A percentile compares a stretch with the other conserved stretches of the same genome.
Evolutionary conservation across 2,329 filamentous ascomycete species (phyloP).

Genomic region (Biscogniauxia mediterranea): DNA sequence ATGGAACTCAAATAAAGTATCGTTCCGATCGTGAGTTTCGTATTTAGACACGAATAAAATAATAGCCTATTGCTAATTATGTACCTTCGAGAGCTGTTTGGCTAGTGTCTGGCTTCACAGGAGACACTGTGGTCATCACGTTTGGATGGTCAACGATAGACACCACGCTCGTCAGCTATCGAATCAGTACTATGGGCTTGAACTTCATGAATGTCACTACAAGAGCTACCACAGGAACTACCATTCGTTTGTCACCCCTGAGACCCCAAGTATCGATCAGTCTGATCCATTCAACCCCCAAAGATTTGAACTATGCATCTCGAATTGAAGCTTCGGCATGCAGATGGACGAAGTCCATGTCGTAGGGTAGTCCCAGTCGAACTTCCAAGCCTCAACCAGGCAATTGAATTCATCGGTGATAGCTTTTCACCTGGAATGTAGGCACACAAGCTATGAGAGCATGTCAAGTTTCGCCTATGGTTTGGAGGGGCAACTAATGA

Average conservation of each 20-base stretch:
- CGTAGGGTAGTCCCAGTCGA: slow-evolving; percentile 44
- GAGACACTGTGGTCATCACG: slow-evolving; percentile 49
- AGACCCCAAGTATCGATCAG: slow-evolving; percentile 44
- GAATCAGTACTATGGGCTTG: slow-evolving; percentile 59
- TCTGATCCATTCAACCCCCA: slow-evolving; percentile 43
- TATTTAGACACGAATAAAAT: not conserved
- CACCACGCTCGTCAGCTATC: slow-evolving; percentile 54
- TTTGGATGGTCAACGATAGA: slow-evolving; percentile 52
- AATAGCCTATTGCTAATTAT: slow-evolving; percentile 1
- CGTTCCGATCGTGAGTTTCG: slow-evolving; percentile 56
- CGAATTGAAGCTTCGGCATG: slow-evolving; percentile 60
- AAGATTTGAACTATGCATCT: slow-evolving; percentile 57
- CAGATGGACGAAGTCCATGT: slow-evolving; percentile 55
- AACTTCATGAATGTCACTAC: slow-evolving; percentile 59
- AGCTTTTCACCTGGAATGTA: slow-evolving; percentile 55
- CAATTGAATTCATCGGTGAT: slow-evolving; percentile 45
- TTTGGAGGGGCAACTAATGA: slow-evolving; percentile 51
- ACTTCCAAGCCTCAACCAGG: slow-evolving; percentile 35
- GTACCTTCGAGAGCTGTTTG: slow-evolving; percentile 45
- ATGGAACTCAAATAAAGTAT: slow-evolving; percentile 60
- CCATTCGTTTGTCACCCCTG: slow-evolving; percentile 53
- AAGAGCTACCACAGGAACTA: slow-evolving; percentile 53
- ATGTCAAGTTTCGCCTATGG: slow-evolving; percentile 56
- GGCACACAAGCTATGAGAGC: slow-evolving; percentile 57
- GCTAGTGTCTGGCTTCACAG: slow-evolving; percentile 55